Evolutionary conservation across 2,329 filamentous ascomycete species (phyloP).

Genomic region (Lachnellula subtilissima): DNA sequence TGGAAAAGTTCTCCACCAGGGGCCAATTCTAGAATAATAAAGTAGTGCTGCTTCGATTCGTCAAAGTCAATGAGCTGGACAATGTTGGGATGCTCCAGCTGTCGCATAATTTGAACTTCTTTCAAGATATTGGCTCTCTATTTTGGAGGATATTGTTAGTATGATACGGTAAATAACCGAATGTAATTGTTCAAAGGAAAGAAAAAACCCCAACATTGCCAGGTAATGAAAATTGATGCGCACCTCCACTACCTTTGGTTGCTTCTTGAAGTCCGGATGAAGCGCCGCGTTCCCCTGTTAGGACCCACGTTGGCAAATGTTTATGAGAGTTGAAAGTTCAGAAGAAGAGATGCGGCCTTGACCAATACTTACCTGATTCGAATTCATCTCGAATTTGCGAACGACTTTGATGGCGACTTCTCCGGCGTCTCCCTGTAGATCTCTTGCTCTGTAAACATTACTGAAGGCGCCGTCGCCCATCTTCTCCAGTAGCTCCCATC

Average conservation of each 20-base stretch:
- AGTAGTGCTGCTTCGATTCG: conserved; percentile 93
- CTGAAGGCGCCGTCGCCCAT: conserved; percentile 99
- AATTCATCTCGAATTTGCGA: conserved; percentile 98
- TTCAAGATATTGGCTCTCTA: conserved; percentile 97
- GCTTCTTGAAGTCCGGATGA: conserved; percentile 94
- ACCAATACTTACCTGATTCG: conserved; percentile 78
- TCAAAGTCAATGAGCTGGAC: conserved; percentile 90
- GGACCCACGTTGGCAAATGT: conserved; percentile 51
- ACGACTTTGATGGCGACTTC: conserved; percentile 98
- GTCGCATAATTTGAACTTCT: conserved; percentile 98
- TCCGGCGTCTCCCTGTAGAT: conserved; percentile 63
- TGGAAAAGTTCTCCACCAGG: conserved; percentile 97
- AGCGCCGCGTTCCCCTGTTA: conserved; percentile 83
- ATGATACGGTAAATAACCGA: conserved; percentile 1
- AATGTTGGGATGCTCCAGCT: conserved; percentile 93
- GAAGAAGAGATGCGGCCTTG: conserved; percentile 20
- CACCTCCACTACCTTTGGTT: conserved; percentile 97
- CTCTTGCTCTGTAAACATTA: conserved; percentile 89
- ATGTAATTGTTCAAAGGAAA: conserved; percentile 13
- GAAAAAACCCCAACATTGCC: conserved; percentile 18
- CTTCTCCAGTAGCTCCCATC: conserved; percentile 86
- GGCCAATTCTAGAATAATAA: conserved; percentile 91
- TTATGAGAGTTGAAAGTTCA: conserved; percentile 24
- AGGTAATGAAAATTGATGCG: conserved; percentile 40
- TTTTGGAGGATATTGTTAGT: conserved; percentile 13